Evolutionary conservation across 352 stramenopile species (phyloP).

Genomic region (Globisporangium splendens): DNA sequence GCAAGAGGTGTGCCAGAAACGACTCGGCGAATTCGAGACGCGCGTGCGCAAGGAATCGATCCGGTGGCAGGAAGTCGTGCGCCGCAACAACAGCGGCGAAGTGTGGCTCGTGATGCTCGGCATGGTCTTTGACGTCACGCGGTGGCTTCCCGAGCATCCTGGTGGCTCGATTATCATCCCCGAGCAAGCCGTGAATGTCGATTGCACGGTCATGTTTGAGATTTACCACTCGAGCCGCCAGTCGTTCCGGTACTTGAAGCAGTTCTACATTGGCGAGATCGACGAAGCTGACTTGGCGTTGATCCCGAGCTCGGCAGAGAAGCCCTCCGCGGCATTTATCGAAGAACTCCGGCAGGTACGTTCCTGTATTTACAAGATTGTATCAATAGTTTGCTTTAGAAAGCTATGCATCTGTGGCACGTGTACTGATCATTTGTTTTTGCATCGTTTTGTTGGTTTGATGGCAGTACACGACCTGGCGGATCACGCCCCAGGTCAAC

Average conservation of each 20-base stretch:
- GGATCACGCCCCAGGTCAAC: slow-evolving; percentile 54
- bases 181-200: slow-evolving; percentile 82
- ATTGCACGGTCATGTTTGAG: slow-evolving; percentile 90
- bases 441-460: background rate
- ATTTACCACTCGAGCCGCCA: slow-evolving; percentile 90
- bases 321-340: slow-evolving; percentile 65
- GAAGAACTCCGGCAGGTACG: slow-evolving; percentile 65
- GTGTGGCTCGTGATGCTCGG: slow-evolving; percentile 86
- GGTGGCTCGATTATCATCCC: slow-evolving; percentile 83
- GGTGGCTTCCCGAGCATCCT: slow-evolving; percentile 86
- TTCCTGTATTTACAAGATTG: background rate
- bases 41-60: slow-evolving; percentile 80
- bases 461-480: slow-evolving; percentile 73
- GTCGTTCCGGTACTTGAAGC: slow-evolving; percentile 89
- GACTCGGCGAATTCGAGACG: slow-evolving; percentile 78
- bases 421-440: too few species aligned
- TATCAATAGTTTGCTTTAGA: background rate
- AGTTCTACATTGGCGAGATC: slow-evolving; percentile 91
- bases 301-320: slow-evolving; percentile 46
- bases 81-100: slow-evolving; percentile 68
- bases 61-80: slow-evolving; percentile 74
- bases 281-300: slow-evolving; percentile 46
- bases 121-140: slow-evolving; percentile 88
- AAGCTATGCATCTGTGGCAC: too few species aligned
- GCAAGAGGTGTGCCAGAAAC: slow-evolving; percentile 70